A percentile compares a stretch with the other conserved stretches of the same genome.
Conservation (phyloP, 2,329 filamentous ascomycete species). For the Raffaelea ambrosiae region DNA sequence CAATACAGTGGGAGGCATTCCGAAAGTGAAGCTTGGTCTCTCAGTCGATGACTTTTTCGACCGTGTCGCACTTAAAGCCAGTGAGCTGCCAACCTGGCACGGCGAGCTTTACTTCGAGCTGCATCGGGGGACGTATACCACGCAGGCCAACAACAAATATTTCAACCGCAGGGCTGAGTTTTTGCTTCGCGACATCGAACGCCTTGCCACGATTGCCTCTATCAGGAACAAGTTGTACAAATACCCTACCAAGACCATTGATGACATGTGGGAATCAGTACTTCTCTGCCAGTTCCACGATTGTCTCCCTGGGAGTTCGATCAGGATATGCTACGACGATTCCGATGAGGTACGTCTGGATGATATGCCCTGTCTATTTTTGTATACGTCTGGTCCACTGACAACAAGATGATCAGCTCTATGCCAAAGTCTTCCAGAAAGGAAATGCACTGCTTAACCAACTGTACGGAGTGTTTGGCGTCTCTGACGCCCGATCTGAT, state of each 20-base stretch:
- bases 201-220: slow-evolving; percentile 77
- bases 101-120: slow-evolving; percentile 97
- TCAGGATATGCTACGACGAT: slow-evolving; percentile 98
- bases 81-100: slow-evolving; percentile 87
- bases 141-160: slow-evolving; percentile 92
- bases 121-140: slow-evolving; percentile 94
- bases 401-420: too few relatives aligned
- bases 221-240: slow-evolving; percentile 61
- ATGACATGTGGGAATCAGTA: slow-evolving; percentile 90
- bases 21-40: slow-evolving; percentile 77
- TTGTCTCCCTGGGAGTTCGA: slow-evolving; percentile 86
- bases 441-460: slow-evolving; percentile 64
- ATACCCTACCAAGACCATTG: slow-evolving; percentile 90
- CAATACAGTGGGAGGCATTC: slow-evolving; percentile 75
- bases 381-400: too few relatives aligned
- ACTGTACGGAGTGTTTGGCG: neutral
- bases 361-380: too few relatives aligned
- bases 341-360: too few relatives aligned
- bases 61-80: slow-evolving; percentile 67
- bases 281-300: slow-evolving; percentile 97
- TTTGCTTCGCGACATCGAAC: slow-evolving; percentile 78
- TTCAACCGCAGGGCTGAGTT: slow-evolving; percentile 85
- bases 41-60: slow-evolving; percentile 95
- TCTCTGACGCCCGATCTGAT: too few relatives aligned
- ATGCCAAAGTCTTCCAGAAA: slow-evolving; percentile 79